A percentile compares a stretch with the other conserved stretches of the same genome.
Evolutionary conservation across 495 filamentous ascomycete species (phyloP).

Genomic region (Tricharina praecox): DNA sequence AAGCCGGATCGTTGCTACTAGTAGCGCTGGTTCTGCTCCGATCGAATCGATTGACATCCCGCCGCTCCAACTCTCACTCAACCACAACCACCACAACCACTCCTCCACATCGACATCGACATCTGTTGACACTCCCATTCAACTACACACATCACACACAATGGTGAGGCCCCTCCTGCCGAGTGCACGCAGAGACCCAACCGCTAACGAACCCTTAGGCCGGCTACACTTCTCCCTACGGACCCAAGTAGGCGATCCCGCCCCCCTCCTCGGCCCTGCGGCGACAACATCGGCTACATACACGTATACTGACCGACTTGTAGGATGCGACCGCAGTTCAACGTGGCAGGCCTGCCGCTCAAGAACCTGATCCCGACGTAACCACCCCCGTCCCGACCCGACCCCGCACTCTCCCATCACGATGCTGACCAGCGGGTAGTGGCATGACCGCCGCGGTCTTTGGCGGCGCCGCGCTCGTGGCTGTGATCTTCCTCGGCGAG

Average conservation of each 20-base stretch:
- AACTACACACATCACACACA: neutral
- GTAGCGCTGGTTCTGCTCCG: too few species aligned
- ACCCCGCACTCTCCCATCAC: neutral
- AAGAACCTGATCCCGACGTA: slow-evolving; percentile 15
- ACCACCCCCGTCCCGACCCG: neutral
- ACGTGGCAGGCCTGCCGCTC: slow-evolving; percentile 17
- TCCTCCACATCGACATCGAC: too few species aligned
- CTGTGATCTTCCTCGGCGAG: slow-evolving; percentile 19
- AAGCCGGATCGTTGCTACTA: too few species aligned
- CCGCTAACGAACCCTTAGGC: too few species aligned
- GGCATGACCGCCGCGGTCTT: slow-evolving; percentile 17
- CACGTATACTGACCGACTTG: neutral
- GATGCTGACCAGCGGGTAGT: slow-evolving; percentile 5
- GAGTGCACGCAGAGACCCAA: too few species aligned
- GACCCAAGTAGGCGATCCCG: slow-evolving; percentile 18
- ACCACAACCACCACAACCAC: neutral
- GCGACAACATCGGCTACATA: too few species aligned
- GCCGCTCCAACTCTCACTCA: neutral
- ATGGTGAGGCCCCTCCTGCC: slow-evolving; percentile 1
- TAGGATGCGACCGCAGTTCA: slow-evolving; percentile 17
- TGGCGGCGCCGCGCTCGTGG: slow-evolving; percentile 16
- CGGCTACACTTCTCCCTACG: slow-evolving; percentile 19
- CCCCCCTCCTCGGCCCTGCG: neutral
- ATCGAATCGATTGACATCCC: too few species aligned
- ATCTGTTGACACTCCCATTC: too few species aligned